phyloP scores from a whole-genome alignment of 139 green algal genomes.

The Haematococcus sp. region DNA sequence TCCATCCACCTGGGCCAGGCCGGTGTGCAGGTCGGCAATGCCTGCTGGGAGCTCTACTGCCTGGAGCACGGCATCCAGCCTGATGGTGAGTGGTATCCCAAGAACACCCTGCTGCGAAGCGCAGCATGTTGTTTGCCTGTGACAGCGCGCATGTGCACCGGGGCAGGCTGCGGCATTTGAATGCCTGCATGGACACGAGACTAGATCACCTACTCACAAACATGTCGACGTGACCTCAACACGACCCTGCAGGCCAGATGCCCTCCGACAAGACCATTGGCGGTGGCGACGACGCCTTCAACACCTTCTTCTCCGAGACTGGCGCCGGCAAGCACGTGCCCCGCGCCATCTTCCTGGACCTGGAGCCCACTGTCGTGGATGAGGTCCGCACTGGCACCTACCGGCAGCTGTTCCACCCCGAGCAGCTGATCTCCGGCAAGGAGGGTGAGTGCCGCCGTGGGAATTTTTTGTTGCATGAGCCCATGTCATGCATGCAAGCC shows the following conservation, averaged over 20 bases:
- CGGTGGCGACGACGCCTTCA: conserved; percentile 90
- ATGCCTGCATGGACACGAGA: too few species aligned
- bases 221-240: too few species aligned
- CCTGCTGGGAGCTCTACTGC: conserved; percentile 74
- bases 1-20: conserved; percentile 80
- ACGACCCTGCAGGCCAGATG: conserved; percentile 63
- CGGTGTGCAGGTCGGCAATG: conserved; percentile 39
- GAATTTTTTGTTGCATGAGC: too few species aligned
- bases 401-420: conserved; percentile 95
- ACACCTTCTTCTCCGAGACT: conserved; percentile 98
- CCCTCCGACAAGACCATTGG: conserved; percentile 93
- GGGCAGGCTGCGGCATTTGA: too few species aligned
- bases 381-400: conserved; percentile 95
- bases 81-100: conserved; percentile 73
- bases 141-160: too few species aligned
- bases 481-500: too few species aligned
- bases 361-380: conserved; percentile 95
- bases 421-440: conserved; percentile 98
- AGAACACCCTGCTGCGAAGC: conserved; percentile 35
- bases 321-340: conserved; percentile 94
- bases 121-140: too few species aligned
- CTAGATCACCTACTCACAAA: too few species aligned
- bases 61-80: conserved; percentile 20
- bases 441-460: too few species aligned
- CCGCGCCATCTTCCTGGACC: conserved; percentile 87